Evolutionary conservation across 2,329 filamentous ascomycete genomes (phyloP).

Genomic region (Penicillium psychrosexuale): DNA sequence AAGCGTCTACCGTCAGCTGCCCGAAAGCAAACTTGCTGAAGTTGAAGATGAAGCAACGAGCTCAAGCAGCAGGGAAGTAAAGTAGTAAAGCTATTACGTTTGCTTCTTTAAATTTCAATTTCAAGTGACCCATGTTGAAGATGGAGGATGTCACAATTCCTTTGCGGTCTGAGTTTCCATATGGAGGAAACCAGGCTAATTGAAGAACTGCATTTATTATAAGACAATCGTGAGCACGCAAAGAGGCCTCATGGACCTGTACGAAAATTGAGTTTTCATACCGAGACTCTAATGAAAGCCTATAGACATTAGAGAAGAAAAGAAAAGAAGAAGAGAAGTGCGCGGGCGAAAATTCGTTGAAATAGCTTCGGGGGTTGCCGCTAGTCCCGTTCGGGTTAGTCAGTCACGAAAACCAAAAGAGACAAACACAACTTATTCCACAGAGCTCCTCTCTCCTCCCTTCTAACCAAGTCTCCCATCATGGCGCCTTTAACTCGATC

Average conservation of each 20-base stretch:
- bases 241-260: slow-evolving; percentile 80
- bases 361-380: slow-evolving; percentile 30
- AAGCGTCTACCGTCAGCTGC: slow-evolving; percentile 75
- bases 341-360: slow-evolving; percentile 29
- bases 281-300: slow-evolving; percentile 99
- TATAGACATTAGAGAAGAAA: slow-evolving; percentile 58
- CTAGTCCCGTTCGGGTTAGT: slow-evolving; percentile 36
- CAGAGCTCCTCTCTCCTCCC: slow-evolving; percentile 19
- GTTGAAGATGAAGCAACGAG: slow-evolving; percentile 79
- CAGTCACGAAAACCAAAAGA: slow-evolving; percentile 32
- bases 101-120: not conserved
- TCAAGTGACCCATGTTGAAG: slow-evolving; percentile 4
- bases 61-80: slow-evolving; percentile 34
- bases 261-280: slow-evolving; percentile 88
- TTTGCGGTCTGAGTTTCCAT: slow-evolving; percentile 54
- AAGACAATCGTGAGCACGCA: slow-evolving; percentile 98
- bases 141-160: slow-evolving; percentile 44
- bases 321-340: slow-evolving; percentile 48
- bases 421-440: slow-evolving; percentile 28
- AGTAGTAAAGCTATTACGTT: slow-evolving; percentile 14
- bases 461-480: slow-evolving; percentile 19
- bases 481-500: slow-evolving; percentile 44
- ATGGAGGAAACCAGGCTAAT: slow-evolving; percentile 61
- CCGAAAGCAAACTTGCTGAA: slow-evolving; percentile 76
- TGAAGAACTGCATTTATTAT: slow-evolving; percentile 73